Base-by-base conservation (phyloP, 352 stramenopile genomes). In the Phytophthora lateralis region DNA sequence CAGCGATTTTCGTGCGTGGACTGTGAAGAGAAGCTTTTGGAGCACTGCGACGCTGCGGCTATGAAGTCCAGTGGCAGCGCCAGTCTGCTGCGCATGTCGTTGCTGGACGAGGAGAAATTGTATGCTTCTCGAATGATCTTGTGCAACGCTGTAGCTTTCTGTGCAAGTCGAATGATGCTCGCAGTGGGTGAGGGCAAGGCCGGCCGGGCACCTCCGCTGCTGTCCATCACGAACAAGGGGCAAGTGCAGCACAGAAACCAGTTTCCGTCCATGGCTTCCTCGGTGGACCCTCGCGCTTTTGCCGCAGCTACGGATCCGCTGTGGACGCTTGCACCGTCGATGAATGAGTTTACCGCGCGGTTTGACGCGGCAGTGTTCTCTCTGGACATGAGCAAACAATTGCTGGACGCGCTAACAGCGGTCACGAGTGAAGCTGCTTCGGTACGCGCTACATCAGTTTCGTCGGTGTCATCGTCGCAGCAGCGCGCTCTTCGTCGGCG, bases 61-160 rank as follows among this genome's bases (percentile, higher is more conserved):
- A 50, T 71, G 15, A 64, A 65, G 35, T 69, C 68, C 27, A 75
- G 60, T 56, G 56, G 68, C 34, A 70, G 63, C 32, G 55, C 72
- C 15, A 68, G 62, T 2, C 32, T 93, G 30, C 58, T 93, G 41
- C 76, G 76, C 17, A 60, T 91, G 29, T 85, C 83, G 9, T 61
- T 90, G 11, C 85, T 93, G 55, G 81, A 85, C 12, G 82, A 95
- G 49, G 80, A 90, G 39, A 92, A 93, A 64, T 58, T 93, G 53
- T 90, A 93, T 55, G 80, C 82, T 27, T 88, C 82, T 32, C 77
- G 84, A 27, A 89, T 95, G 82, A 86, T 93, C 9, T 24, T 93
- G 49, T 93, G 82, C 65, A 92, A 93, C 59, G 63, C 82, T 11
- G 75, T 78, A 2, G 82, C 86, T 38, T 91, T 89, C 60, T 95